Evolutionary conservation across 441 rosid species (phyloP), one percentile per base, ranked within the genome.

Genomic region (Adansonia grandidieri): DNA sequence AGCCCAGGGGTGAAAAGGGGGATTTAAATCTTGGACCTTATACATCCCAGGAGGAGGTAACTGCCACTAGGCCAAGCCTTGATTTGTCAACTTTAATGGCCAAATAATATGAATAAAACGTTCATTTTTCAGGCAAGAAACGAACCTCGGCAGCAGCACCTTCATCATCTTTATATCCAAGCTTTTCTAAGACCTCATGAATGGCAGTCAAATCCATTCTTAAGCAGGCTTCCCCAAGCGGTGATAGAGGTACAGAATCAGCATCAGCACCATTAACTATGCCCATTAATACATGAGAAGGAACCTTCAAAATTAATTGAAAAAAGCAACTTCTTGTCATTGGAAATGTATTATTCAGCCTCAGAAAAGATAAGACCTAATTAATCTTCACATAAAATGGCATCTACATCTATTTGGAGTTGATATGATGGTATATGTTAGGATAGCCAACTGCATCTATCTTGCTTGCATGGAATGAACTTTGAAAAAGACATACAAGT

Each of bases 201-300:
- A 95, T 87, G 53, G 96, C 93, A 44, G 93, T 89, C 78, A 90
- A 81, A 85, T 95, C 99, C 81, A 84, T 87, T 81, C 93, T 88
- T 20, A 82, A 80, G 76, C 98, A 95, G 19, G 99, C 99, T 57
- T 95, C 99, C 47, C 99, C 98, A n/a, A 95, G 85, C 20, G 97
- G 89, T 7, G 94, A 82, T 71, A 92, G 82, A 60, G 92, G 85
- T 48, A 84, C 37, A 32, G 37, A 32, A 32, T 32, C 79, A 4
- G 88, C 77, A 66, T 89, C 87, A 77, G 90, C 84, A 69, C 89
- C 84, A 81, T 89, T 84, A 57, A 89, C 94, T 77, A 95, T 85
- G 47, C 92, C 97, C 98, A 95, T 93, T 81, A 93, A 86, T 71
- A 85, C 79, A 80, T 91, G 89, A 69, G 98, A 95, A 83, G 96